Conservation (phyloP, 495 filamentous ascomycete genomes). For the Cairneyella variabilis region DNA sequence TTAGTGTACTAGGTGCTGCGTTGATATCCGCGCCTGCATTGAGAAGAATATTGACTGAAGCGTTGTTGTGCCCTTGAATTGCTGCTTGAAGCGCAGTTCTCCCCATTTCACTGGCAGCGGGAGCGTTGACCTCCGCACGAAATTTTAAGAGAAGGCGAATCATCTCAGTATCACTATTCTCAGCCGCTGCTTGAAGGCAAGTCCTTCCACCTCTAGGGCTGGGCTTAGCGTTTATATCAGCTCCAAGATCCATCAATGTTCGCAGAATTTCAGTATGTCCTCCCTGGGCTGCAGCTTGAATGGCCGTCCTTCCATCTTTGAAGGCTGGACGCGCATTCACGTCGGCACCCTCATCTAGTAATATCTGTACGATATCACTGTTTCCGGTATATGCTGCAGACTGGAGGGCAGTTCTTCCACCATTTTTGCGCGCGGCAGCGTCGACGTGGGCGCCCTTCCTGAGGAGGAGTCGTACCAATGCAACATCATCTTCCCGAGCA, state of each 20-base stretch:
- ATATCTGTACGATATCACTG: constrained; percentile 11
- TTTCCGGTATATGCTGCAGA: constrained; percentile 14
- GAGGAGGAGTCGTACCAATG: constrained; percentile 10
- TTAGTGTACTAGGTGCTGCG: constrained; percentile 5
- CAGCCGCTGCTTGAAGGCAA: neutral
- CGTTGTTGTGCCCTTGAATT: neutral
- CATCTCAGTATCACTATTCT: constrained; percentile 1
- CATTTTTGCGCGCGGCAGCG: constrained; percentile 5
- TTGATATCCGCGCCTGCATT: constrained; percentile 6
- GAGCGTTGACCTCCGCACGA: constrained; percentile 13
- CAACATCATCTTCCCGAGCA: constrained; percentile 6
- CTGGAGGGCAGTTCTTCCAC: constrained; percentile 15
- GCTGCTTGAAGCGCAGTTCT: constrained; percentile 18
- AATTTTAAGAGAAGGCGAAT: constrained; percentile 9
- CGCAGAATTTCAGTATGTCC: neutral
- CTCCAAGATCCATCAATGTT: constrained; percentile 14
- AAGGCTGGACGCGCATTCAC: constrained; percentile 7
- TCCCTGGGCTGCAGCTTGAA: constrained; percentile 7
- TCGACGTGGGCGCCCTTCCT: constrained; percentile 7
- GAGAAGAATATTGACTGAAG: constrained; percentile 5
- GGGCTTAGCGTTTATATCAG: constrained; percentile 1
- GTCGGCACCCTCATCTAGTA: constrained; percentile 18
- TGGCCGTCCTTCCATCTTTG: constrained; percentile 1
- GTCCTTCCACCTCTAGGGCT: neutral
- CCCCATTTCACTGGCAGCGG: neutral